These are phyloP conservation scores for Rhizopus arrhizus DNA, from an alignment of 371 early-diverging fungal species.

Conservation along the genomic window DNA sequence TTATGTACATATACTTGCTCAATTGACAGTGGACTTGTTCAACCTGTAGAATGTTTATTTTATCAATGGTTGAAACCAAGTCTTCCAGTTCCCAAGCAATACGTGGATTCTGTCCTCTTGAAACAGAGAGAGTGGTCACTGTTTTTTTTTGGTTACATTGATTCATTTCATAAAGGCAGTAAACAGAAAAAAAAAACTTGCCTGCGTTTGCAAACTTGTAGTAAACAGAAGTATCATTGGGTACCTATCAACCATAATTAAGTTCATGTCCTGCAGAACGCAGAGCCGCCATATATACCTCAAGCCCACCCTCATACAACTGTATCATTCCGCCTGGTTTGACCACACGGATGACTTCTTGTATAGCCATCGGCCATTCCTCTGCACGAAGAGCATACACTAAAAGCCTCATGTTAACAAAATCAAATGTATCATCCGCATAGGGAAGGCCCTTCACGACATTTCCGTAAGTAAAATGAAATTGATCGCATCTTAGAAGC, in stretches of 20 bases:
- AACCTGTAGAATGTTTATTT: slow-evolving; percentile 6
- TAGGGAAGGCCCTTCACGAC: slow-evolving; percentile 14
- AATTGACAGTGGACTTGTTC: too few species aligned
- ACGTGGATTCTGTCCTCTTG: slow-evolving; percentile 29
- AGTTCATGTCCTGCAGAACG: too few species aligned
- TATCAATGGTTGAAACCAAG: slow-evolving; percentile 12
- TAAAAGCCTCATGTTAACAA: slow-evolving; percentile 21
- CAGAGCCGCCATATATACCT: background rate
- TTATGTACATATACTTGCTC: too few species aligned
- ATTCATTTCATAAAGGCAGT: too few species aligned
- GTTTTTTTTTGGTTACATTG: background rate
- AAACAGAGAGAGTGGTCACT: slow-evolving; percentile 21
- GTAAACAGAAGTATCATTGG: background rate
- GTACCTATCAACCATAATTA: too few species aligned
- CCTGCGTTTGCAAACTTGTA: too few species aligned
- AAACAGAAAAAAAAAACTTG: background rate
- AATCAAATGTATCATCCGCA: slow-evolving; percentile 26
- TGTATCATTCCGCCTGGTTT: slow-evolving; percentile 26
- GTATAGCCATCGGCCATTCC: slow-evolving; percentile 22
- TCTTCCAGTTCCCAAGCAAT: slow-evolving; percentile 19
- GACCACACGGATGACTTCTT: slow-evolving; percentile 14
- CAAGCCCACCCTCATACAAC: slow-evolving; percentile 10
- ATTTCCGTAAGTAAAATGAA: slow-evolving; percentile 15
- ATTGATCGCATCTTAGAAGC: slow-evolving; percentile 9
- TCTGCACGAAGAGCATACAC: slow-evolving; percentile 15